Conservation (phyloP, 2,329 filamentous ascomycete species). For the Sporothrix variecibatus region DNA sequence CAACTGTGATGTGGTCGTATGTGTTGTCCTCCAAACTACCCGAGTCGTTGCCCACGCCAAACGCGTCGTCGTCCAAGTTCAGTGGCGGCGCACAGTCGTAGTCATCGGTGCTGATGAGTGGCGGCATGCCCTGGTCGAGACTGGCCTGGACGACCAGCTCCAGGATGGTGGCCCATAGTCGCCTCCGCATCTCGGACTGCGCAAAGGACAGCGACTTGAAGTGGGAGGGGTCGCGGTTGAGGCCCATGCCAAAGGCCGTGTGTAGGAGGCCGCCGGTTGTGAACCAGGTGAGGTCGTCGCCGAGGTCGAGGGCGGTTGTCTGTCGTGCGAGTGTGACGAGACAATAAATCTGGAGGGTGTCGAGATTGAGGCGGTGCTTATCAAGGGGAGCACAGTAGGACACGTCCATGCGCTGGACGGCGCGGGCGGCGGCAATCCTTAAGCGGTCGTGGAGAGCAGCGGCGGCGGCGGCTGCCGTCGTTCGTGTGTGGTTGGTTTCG, state of each 20-base stretch:
- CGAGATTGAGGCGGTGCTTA: constrained; percentile 29
- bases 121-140: constrained; percentile 53
- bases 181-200: constrained; percentile 55
- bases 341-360: constrained; percentile 31
- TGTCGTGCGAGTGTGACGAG: constrained; percentile 30
- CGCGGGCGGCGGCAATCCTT: constrained; percentile 26
- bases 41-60: constrained; percentile 39
- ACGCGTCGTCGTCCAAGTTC: constrained; percentile 55
- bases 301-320: constrained; percentile 43
- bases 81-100: constrained; percentile 54
- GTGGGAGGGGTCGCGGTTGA: constrained; percentile 57
- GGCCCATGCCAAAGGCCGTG: constrained; percentile 58
- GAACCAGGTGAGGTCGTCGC: constrained; percentile 56
- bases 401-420: constrained; percentile 23
- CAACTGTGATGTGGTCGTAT: background rate
- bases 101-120: constrained; percentile 48
- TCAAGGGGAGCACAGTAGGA: constrained; percentile 26
- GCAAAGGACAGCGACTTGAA: constrained; percentile 51
- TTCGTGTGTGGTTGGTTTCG: background rate
- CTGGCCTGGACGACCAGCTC: constrained; percentile 56
- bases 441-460: constrained; percentile 23
- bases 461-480: background rate
- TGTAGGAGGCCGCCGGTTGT: constrained; percentile 53
- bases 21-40: background rate
- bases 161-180: constrained; percentile 58